Evolutionary conservation across 805 yeast genomes (phyloP).

Genomic region (Candida montana): DNA sequence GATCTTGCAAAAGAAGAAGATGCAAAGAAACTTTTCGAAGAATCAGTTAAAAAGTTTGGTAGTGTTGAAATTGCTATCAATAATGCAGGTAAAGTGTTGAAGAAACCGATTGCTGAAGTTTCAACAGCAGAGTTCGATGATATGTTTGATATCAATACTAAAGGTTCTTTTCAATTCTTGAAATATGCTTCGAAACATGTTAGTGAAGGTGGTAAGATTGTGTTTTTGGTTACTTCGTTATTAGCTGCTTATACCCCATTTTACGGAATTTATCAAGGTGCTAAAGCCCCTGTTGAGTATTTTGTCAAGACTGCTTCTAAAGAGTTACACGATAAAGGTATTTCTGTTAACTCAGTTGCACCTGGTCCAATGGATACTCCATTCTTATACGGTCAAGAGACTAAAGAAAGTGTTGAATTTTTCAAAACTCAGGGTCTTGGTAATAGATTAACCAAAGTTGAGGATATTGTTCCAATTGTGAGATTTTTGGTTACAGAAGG

Average conservation of each 20-base stretch:
- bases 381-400: slow-evolving; percentile 58
- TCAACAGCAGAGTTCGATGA: slow-evolving; percentile 49
- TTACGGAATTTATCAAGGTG: slow-evolving; percentile 50
- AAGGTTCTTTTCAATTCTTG: slow-evolving; percentile 56
- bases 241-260: slow-evolving; percentile 59
- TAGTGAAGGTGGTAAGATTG: slow-evolving; percentile 47
- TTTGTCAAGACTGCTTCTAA: slow-evolving; percentile 50
- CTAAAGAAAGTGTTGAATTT: slow-evolving; percentile 44
- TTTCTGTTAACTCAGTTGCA: slow-evolving; percentile 52
- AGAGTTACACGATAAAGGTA: slow-evolving; percentile 40
- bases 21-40: slow-evolving; percentile 39
- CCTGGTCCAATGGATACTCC: slow-evolving; percentile 70
- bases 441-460: slow-evolving; percentile 48
- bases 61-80: slow-evolving; percentile 58
- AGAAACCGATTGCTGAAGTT: slow-evolving; percentile 51
- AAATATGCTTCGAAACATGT: slow-evolving; percentile 49
- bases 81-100: slow-evolving; percentile 62
- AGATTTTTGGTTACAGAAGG: slow-evolving; percentile 60
- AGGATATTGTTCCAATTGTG: slow-evolving; percentile 60
- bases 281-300: slow-evolving; percentile 51
- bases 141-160: slow-evolving; percentile 51
- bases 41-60: slow-evolving; percentile 41
- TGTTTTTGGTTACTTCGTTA: slow-evolving; percentile 56
- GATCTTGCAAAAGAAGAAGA: slow-evolving; percentile 32
- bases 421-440: slow-evolving; percentile 47